Conservation (phyloP, 2,329 filamentous ascomycete genomes). For the Didymella keratinophila region DNA sequence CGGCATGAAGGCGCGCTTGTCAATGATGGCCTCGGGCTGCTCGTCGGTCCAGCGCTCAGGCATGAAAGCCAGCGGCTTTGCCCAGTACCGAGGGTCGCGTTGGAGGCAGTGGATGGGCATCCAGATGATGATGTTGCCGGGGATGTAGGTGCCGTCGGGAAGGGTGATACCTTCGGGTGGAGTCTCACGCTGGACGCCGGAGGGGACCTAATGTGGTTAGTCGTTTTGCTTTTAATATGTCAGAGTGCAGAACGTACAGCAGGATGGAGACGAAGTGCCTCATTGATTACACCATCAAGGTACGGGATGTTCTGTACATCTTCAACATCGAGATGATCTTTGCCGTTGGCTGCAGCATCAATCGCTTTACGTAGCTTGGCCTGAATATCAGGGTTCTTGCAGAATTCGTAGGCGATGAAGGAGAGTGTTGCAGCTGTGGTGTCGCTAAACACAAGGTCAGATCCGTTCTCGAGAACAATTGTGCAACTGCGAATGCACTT, state of each 20-base stretch:
- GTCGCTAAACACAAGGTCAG: conserved; percentile 29
- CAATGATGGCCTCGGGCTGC: conserved; percentile 28
- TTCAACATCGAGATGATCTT: conserved; percentile 36
- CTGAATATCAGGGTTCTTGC: conserved; percentile 33
- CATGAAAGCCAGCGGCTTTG: conserved; percentile 35
- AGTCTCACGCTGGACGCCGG: conserved; percentile 44
- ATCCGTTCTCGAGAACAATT: too few species aligned
- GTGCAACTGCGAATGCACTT: conserved; percentile 4
- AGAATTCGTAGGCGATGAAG: conserved; percentile 43
- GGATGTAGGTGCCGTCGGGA: conserved; percentile 42
- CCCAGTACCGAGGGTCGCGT: conserved; percentile 41
- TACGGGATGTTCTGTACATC: conserved; percentile 37
- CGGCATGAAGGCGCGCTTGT: conserved; percentile 70
- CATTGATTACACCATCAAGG: conserved; percentile 46
- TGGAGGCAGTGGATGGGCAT: conserved; percentile 43
- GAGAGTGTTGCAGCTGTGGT: conserved; percentile 41
- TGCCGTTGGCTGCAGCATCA: conserved; percentile 25
- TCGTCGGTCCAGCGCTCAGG: conserved; percentile 45
- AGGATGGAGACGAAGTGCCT: conserved; percentile 43
- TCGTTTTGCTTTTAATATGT: background rate
- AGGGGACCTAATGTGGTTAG: conserved; percentile 36
- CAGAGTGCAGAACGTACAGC: conserved; percentile 24
- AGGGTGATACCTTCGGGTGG: conserved; percentile 44
- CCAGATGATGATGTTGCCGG: conserved; percentile 40
- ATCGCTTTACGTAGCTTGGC: conserved; percentile 33